These are phyloP conservation scores for Curvularia verruculosa DNA, from an alignment of 2,329 filamentous ascomycete species.

Conservation along the genomic window DNA sequence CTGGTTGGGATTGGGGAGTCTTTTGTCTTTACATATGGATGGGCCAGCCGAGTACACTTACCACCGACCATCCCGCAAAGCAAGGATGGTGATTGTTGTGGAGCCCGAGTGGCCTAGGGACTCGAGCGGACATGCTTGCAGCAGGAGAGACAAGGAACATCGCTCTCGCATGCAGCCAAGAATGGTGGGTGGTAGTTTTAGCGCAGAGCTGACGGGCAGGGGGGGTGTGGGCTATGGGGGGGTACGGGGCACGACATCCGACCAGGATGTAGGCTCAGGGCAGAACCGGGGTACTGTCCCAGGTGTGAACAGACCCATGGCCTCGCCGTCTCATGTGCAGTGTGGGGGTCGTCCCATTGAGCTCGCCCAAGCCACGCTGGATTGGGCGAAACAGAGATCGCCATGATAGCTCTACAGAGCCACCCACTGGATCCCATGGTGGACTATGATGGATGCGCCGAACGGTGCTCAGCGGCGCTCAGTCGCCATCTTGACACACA, in stretches of 20 bases:
- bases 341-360: slow-evolving; percentile 40
- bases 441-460: background rate
- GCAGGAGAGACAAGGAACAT: slow-evolving; percentile 41
- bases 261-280: slow-evolving; percentile 37
- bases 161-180: slow-evolving; percentile 45
- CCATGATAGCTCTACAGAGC: slow-evolving; percentile 13
- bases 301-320: slow-evolving; percentile 39
- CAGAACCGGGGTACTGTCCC: slow-evolving; percentile 33
- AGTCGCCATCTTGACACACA: background rate
- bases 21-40: slow-evolving; percentile 45
- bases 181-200: slow-evolving; percentile 42
- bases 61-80: slow-evolving; percentile 37
- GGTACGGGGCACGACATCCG: slow-evolving; percentile 35
- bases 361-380: slow-evolving; percentile 31
- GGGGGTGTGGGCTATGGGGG: slow-evolving; percentile 19
- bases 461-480: background rate
- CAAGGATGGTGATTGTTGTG: slow-evolving; percentile 46
- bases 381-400: slow-evolving; percentile 29
- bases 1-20: slow-evolving; percentile 35
- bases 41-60: slow-evolving; percentile 32
- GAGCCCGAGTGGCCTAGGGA: slow-evolving; percentile 36
- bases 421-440: slow-evolving; percentile 17
- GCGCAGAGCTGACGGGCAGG: slow-evolving; percentile 36
- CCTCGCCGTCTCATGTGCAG: slow-evolving; percentile 42
- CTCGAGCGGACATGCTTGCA: slow-evolving; percentile 42